phyloP scores from a whole-genome alignment of 768 basidiomycete genomes.

The Calocera viscosa region DNA sequence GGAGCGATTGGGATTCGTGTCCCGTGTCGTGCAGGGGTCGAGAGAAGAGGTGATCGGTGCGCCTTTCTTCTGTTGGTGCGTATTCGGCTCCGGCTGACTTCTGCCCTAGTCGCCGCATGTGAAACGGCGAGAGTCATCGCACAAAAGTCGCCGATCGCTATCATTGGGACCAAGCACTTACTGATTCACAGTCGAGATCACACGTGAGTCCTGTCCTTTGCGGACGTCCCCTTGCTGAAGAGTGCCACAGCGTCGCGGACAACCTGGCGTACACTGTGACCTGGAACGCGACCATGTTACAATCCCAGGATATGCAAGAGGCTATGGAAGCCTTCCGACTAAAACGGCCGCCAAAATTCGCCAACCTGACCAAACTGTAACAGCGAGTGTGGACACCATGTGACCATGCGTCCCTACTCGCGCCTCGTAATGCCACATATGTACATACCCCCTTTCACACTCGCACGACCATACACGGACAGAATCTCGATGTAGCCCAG shows the following conservation, averaged over 20 bases:
- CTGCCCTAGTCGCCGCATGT: constrained; percentile 39
- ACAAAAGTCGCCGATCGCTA: constrained; percentile 66
- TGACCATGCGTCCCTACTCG: neutral
- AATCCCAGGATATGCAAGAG: constrained; percentile 28
- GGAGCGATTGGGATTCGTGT: constrained; percentile 55
- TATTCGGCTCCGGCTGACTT: neutral
- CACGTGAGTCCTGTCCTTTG: constrained; percentile 34
- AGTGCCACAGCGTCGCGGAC: constrained; percentile 30
- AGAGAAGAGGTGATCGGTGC: constrained; percentile 47
- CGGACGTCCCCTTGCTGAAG: neutral
- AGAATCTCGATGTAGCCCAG: neutral
- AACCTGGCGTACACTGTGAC: constrained; percentile 45
- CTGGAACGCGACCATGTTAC: constrained; percentile 45
- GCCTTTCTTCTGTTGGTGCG: neutral
- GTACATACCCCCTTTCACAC: neutral
- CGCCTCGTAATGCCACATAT: neutral
- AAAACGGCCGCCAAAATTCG: constrained; percentile 18
- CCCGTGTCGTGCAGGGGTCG: constrained; percentile 54
- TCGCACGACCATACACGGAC: neutral
- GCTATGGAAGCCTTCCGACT: constrained; percentile 20
- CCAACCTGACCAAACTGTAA: constrained; percentile 21
- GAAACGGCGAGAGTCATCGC: constrained; percentile 54
- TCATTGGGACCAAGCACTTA: constrained; percentile 62
- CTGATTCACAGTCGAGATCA: constrained; percentile 59
- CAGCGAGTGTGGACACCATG: neutral